A percentile compares a stretch with the other conserved stretches of the same genome.
Evolutionary conservation across 805 yeast genomes (phyloP).

Genomic region (Ogataea allantospora): DNA sequence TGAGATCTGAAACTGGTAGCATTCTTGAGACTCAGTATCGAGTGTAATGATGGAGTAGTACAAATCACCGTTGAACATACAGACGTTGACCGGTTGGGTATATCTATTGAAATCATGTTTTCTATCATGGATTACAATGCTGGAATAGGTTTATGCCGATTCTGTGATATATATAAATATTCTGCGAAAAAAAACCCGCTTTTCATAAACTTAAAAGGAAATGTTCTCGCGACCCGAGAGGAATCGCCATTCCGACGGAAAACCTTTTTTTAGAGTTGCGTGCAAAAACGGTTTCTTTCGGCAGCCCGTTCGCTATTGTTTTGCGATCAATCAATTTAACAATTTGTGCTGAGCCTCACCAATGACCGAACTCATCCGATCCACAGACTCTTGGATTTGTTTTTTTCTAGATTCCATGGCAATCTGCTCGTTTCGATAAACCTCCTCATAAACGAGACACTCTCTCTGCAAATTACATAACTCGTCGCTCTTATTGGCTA

Average conservation of each 20-base stretch:
- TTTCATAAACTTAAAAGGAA: neutral
- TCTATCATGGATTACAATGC: too few relatives aligned
- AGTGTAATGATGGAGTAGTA: slow-evolving; percentile 1
- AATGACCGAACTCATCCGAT: slow-evolving; percentile 11
- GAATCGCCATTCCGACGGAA: neutral
- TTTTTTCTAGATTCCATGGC: slow-evolving; percentile 11
- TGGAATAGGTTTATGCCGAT: too few relatives aligned
- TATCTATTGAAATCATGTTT: neutral
- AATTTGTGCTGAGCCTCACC: slow-evolving; percentile 9
- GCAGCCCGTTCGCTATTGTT: neutral
- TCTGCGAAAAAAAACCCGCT: slow-evolving; percentile 3
- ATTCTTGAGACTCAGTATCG: neutral
- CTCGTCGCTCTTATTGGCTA: slow-evolving; percentile 7
- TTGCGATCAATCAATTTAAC: neutral
- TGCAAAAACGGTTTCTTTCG: slow-evolving; percentile 4
- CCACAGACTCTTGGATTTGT: slow-evolving; percentile 13
- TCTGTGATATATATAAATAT: neutral
- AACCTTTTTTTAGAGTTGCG: neutral
- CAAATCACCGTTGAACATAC: neutral
- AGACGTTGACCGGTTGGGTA: neutral
- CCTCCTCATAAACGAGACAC: slow-evolving; percentile 8
- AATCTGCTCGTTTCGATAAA: slow-evolving; percentile 10
- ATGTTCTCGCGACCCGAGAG: neutral
- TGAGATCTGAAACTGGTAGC: slow-evolving; percentile 5
- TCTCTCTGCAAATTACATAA: slow-evolving; percentile 15